phyloP scores from a whole-genome alignment of 208 protist species.

The Leishmania major region DNA sequence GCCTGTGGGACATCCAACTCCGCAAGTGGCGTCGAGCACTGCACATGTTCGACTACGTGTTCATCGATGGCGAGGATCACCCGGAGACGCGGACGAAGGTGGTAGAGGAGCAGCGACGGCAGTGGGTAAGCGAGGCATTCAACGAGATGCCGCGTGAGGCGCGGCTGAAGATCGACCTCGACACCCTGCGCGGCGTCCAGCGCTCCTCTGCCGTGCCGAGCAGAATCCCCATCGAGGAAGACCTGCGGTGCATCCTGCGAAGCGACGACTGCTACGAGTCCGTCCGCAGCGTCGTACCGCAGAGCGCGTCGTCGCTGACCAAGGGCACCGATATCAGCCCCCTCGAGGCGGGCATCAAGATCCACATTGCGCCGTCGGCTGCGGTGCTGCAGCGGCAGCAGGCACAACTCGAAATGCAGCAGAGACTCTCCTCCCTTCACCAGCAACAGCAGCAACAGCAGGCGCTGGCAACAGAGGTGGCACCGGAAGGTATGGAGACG shows the following conservation, averaged over 20 bases:
- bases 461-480: neutral
- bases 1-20: slow-evolving; percentile 80
- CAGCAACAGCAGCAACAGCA: slow-evolving; percentile 20
- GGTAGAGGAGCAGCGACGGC: slow-evolving; percentile 69
- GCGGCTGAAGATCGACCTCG: slow-evolving; percentile 48
- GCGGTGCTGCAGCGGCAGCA: slow-evolving; percentile 54
- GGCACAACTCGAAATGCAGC: slow-evolving; percentile 41
- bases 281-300: slow-evolving; percentile 73
- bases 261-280: slow-evolving; percentile 69
- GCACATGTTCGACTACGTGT: slow-evolving; percentile 91
- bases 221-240: slow-evolving; percentile 73
- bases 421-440: slow-evolving; percentile 13
- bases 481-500: neutral
- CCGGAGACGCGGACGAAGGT: slow-evolving; percentile 33
- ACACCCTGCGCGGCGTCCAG: slow-evolving; percentile 44
- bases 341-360: slow-evolving; percentile 85
- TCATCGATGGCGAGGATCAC: slow-evolving; percentile 78
- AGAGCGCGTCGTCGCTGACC: slow-evolving; percentile 80
- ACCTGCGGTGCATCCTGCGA: slow-evolving; percentile 67
- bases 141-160: slow-evolving; percentile 28
- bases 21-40: slow-evolving; percentile 87
- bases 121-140: slow-evolving; percentile 78
- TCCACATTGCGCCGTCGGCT: slow-evolving; percentile 80
- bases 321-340: slow-evolving; percentile 80
- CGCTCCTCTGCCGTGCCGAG: slow-evolving; percentile 45